phyloP scores from a whole-genome alignment of 345 rosid species.

The Heritiera littoralis region DNA sequence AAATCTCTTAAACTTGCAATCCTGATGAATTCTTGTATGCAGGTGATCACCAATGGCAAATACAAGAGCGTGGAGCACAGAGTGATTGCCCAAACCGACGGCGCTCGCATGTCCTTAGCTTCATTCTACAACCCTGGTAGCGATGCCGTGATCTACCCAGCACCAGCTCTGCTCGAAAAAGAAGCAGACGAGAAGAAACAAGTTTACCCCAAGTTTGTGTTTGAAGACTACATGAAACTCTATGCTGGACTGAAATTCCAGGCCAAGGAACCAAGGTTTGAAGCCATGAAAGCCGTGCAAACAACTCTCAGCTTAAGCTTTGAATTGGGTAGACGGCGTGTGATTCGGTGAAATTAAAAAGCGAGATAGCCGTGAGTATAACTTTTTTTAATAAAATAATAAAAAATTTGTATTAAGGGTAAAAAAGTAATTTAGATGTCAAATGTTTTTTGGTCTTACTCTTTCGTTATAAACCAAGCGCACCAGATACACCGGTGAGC shows the following conservation, averaged over 20 bases:
- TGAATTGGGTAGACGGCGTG: no score
- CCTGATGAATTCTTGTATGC: neutral
- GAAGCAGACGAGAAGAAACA: slow-evolving; percentile 40
- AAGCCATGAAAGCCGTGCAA: slow-evolving; percentile 71
- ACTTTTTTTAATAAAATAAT: no score
- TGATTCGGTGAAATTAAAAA: no score
- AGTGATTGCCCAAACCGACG: slow-evolving; percentile 76
- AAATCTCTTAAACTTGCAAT: neutral
- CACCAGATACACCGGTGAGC: no score
- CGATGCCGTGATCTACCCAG: slow-evolving; percentile 79
- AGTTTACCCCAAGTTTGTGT: slow-evolving; percentile 75
- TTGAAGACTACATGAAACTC: slow-evolving; percentile 88
- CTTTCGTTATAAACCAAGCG: no score
- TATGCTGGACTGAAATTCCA: slow-evolving; percentile 74
- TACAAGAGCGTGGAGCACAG: slow-evolving; percentile 90
- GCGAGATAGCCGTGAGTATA: no score
- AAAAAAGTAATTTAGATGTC: no score
- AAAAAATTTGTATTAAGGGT: no score
- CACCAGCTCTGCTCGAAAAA: slow-evolving; percentile 61
- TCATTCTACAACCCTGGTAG: slow-evolving; percentile 94
- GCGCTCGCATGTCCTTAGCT: slow-evolving; percentile 82
- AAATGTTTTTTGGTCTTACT: no score
- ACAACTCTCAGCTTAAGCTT: slow-evolving; percentile 38
- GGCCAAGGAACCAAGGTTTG: slow-evolving; percentile 92
- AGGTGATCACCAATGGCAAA: slow-evolving; percentile 93